Evolutionary conservation across 1,284 basidiomycete genomes (phyloP), one percentile per base, ranked within the genome.

Genomic region (Pseudozyma thailandica): DNA sequence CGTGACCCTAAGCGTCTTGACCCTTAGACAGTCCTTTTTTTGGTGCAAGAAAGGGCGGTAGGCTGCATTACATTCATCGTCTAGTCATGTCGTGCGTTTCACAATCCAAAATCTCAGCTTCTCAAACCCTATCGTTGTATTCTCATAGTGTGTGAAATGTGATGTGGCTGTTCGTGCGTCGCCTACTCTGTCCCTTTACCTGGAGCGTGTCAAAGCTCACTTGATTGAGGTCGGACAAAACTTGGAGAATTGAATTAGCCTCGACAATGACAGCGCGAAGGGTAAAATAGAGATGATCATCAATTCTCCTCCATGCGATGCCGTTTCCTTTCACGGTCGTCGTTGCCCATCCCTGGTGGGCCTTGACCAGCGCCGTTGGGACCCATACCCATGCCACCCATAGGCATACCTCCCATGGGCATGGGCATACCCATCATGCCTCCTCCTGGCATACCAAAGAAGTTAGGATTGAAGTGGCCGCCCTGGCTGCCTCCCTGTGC

Each of bases 1-100:
- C 89, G 83, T 48, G 83, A 84, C 68, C 83, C 83, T 37, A 83
- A 82, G 74, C 75, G 82, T 38, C 72, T 84, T 46, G 76, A 79
- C 62, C 80, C 80, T 31, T 82, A 64, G 39, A 41, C 21, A 33
- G 31, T 10, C n/a, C n/a, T n/a, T n/a, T n/a, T n/a, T n/a, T n/a
- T 6, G 27, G 43, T 31, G 18, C 27, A 35, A 37, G 26, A 9
- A 5, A 35, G n/a, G 31, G n/a, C n/a, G n/a, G n/a, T n/a, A n/a
- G n/a, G n/a, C n/a, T n/a, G n/a, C n/a, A n/a, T n/a, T n/a, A n/a
- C n/a, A n/a, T n/a, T n/a, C n/a, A n/a, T n/a, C n/a, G n/a, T n/a
- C n/a, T n/a, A n/a, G n/a, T n/a, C n/a, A n/a, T 33, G 12, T 33
- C 2, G 7, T 33, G 31, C 3, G 12, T 7, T 16, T 4, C 31